Conservation (phyloP, 2,329 filamentous ascomycete genomes). For the Cytospora leucostoma region DNA sequence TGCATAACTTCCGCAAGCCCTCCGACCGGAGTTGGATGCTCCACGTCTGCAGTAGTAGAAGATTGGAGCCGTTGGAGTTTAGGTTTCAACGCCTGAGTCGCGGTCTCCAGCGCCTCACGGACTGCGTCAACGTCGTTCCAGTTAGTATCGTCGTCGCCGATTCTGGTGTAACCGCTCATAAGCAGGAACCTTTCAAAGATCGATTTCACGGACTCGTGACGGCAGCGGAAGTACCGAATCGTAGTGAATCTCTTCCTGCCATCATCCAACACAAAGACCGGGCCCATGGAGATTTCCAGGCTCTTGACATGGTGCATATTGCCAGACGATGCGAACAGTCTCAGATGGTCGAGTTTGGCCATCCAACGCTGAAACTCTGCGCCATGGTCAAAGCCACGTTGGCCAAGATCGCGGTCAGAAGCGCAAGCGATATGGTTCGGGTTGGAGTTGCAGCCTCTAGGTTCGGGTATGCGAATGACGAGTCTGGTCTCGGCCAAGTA, state of each 20-base stretch:
- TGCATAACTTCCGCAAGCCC: not conserved
- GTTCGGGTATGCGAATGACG: not conserved
- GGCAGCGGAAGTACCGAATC: not conserved
- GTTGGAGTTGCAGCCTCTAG: not conserved
- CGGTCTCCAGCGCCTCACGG: not conserved
- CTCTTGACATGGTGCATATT: not conserved
- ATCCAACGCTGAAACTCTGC: not conserved
- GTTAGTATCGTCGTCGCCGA: not conserved
- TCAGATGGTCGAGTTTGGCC: not conserved
- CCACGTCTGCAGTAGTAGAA: not conserved
- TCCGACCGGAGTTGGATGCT: not conserved
- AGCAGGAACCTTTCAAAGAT: not conserved
- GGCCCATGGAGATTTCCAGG: not conserved
- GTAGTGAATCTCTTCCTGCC: not conserved
- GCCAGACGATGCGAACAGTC: not conserved
- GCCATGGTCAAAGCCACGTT: not conserved
- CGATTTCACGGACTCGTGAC: not conserved
- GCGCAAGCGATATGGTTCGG: too few species aligned
- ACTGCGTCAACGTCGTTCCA: not conserved
- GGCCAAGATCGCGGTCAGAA: too few species aligned
- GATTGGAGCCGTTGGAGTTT: not conserved
- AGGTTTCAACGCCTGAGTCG: not conserved
- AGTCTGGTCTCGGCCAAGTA: not conserved
- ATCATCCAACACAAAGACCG: not conserved
- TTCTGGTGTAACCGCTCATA: not conserved